Percentiles rank a stretch among this genome's conserved stretches.
Conservation (phyloP, 2,329 filamentous ascomycete species). For the Penicillium sp. region DNA sequence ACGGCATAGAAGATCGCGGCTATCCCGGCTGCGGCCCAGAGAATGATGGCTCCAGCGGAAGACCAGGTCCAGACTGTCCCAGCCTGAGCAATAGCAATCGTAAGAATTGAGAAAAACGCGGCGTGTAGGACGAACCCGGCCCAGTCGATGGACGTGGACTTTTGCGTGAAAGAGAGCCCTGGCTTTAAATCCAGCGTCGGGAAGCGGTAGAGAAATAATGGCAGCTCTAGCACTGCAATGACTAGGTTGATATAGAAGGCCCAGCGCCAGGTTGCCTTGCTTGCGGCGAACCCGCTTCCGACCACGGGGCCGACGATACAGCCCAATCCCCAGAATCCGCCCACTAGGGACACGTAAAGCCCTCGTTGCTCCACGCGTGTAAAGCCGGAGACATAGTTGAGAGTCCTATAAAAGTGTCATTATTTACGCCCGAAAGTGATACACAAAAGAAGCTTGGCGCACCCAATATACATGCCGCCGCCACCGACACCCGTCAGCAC, state of each 20-base stretch:
- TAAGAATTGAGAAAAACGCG: too few species aligned
- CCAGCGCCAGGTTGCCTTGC: conserved; percentile 32
- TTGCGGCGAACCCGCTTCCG: conserved; percentile 19
- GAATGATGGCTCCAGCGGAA: too few species aligned
- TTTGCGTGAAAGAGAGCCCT: too few species aligned
- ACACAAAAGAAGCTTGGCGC: conserved; percentile 25
- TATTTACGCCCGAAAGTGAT: too few species aligned
- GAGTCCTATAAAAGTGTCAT: too few species aligned
- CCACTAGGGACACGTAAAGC: conserved; percentile 40
- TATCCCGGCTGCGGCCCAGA: too few species aligned
- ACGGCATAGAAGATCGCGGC: too few species aligned
- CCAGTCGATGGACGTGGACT: too few species aligned
- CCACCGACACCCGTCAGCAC: conserved; percentile 25
- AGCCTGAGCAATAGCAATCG: too few species aligned
- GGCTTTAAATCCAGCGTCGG: conserved; percentile 37
- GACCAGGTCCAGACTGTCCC: too few species aligned
- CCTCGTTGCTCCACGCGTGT: conserved; percentile 29
- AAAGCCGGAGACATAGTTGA: conserved; percentile 22
- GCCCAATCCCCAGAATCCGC: conserved; percentile 42
- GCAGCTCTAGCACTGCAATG: conserved; percentile 43
- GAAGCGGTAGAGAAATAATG: conserved; percentile 20
- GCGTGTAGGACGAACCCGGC: too few species aligned
- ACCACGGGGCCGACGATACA: conserved; percentile 39
- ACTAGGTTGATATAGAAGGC: conserved; percentile 63
- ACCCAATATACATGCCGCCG: conserved; percentile 34